phyloP scores from a whole-genome alignment of 345 rosid genomes.

The Adansonia digitata region DNA sequence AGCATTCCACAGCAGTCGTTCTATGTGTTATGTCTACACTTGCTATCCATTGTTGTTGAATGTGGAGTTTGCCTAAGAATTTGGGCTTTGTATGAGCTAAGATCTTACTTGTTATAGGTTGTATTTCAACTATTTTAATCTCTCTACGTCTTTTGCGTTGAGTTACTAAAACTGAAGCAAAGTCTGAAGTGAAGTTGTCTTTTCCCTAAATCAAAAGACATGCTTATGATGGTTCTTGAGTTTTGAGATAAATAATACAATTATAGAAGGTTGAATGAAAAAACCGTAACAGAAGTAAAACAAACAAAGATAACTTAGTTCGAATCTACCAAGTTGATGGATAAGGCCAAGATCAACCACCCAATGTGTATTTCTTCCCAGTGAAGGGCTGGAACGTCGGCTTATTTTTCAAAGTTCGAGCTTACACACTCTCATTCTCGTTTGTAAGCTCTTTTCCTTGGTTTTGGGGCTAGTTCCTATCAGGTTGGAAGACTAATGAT shows the following conservation, averaged over 20 bases:
- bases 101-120: background rate
- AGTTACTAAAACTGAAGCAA: background rate
- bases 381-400: background rate
- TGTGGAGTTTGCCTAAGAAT: background rate
- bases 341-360: background rate
- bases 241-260: background rate
- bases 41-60: background rate
- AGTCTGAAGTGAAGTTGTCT: background rate
- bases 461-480: background rate
- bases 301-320: background rate
- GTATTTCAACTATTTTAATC: background rate
- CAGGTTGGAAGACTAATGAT: background rate
- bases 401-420: background rate
- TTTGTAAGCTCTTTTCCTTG: background rate
- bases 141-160: background rate
- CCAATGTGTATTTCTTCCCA: background rate
- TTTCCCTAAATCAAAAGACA: background rate
- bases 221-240: background rate
- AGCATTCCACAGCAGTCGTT: too few relatives aligned
- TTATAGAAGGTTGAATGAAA: background rate
- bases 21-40: background rate
- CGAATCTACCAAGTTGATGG: background rate
- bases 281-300: background rate
- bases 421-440: background rate
- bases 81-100: background rate